phyloP scores from a whole-genome alignment of 1,139 yeast genomes.

The Lipomyces yarrowii region DNA sequence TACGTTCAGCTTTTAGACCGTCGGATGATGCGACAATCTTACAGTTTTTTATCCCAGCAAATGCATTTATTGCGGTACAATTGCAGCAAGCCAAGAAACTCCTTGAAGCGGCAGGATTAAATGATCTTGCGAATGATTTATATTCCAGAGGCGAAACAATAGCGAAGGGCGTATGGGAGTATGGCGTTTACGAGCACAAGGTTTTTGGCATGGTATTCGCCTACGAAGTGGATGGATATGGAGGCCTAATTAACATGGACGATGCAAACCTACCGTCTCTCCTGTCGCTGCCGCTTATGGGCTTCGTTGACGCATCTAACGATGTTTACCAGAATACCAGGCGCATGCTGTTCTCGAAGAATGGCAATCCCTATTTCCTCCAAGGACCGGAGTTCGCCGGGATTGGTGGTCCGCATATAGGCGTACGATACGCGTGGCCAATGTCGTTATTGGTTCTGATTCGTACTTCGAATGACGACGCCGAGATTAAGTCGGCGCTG shows the following conservation, averaged over 20 bases:
- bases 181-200: slow-evolving; percentile 70
- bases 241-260: slow-evolving; percentile 75
- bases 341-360: slow-evolving; percentile 65
- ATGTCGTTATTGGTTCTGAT: slow-evolving; percentile 77
- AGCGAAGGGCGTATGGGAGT: slow-evolving; percentile 57
- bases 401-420: slow-evolving; percentile 90
- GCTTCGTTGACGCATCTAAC: slow-evolving; percentile 57
- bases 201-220: slow-evolving; percentile 78
- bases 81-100: slow-evolving; percentile 45
- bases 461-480: slow-evolving; percentile 72
- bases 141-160: slow-evolving; percentile 23
- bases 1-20: slow-evolving; percentile 87
- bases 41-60: slow-evolving; percentile 85
- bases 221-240: slow-evolving; percentile 87
- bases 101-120: slow-evolving; percentile 34
- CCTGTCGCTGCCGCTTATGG: slow-evolving; percentile 78
- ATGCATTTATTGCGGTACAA: slow-evolving; percentile 75
- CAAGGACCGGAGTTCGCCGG: slow-evolving; percentile 68
- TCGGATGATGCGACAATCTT: slow-evolving; percentile 85
- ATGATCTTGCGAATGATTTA: slow-evolving; percentile 35
- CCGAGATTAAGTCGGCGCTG: slow-evolving; percentile 60
- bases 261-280: slow-evolving; percentile 90
- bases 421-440: slow-evolving; percentile 84
- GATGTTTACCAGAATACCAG: slow-evolving; percentile 76
- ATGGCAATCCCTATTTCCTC: slow-evolving; percentile 78